Conservation (phyloP, 441 rosid species). For the Bocquillonia castaneifolia region DNA sequence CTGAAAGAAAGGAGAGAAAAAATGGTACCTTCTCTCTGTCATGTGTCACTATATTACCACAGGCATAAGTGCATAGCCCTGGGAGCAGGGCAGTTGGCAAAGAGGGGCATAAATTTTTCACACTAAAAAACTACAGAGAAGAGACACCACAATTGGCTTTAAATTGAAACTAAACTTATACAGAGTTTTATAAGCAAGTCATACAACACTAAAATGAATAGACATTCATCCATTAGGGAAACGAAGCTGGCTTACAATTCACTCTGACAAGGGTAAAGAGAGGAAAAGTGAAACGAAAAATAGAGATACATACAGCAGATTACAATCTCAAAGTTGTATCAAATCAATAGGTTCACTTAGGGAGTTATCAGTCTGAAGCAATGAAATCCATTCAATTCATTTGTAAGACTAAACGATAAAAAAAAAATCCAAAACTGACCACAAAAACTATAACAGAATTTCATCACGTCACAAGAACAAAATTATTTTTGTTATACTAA, state of each 20-base stretch:
- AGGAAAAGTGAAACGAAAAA: neutral
- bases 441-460: neutral
- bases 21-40: neutral
- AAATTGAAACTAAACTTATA: no score
- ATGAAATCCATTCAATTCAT: neutral
- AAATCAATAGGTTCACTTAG: neutral
- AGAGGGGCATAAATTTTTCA: no score
- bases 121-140: no score
- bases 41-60: neutral
- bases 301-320: neutral
- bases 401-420: neutral
- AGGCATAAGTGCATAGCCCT: neutral
- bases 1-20: no score
- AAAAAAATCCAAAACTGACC: neutral
- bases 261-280: neutral
- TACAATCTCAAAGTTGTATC: neutral
- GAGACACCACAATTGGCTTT: no score
- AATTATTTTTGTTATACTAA: neutral
- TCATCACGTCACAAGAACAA: neutral
- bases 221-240: neutral
- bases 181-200: neutral
- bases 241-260: neutral
- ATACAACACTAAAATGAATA: neutral
- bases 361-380: neutral
- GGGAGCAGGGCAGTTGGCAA: no score